phyloP scores from a whole-genome alignment of 768 basidiomycete genomes.

The Lactarius hengduanensis region DNA sequence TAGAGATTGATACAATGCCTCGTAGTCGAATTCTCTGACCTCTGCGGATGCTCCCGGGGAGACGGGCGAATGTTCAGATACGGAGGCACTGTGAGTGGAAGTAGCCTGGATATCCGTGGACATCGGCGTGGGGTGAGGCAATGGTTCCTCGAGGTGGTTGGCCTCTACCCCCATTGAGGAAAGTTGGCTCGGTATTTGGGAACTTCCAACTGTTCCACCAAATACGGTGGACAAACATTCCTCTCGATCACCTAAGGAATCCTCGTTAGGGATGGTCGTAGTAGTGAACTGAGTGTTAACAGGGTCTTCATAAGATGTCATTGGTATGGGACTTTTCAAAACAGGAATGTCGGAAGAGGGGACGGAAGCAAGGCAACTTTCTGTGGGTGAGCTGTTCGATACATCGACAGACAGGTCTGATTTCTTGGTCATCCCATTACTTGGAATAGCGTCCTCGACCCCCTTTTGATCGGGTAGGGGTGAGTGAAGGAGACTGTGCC shows the following conservation, averaged over 20 bases:
- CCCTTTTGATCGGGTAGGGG: neutral
- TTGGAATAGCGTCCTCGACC: neutral
- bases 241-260: neutral
- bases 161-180: neutral
- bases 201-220: conserved; percentile 3
- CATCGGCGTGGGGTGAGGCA: neutral
- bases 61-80: conserved; percentile 8
- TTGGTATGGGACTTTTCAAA: neutral
- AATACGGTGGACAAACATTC: neutral
- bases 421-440: neutral
- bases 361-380: conserved; percentile 4
- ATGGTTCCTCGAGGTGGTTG: neutral
- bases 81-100: neutral
- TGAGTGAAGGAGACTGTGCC: neutral
- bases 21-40: conserved; percentile 16
- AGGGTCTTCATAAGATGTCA: neutral
- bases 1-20: conserved; percentile 22
- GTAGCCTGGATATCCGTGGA: neutral
- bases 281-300: neutral
- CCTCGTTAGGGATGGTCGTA: neutral
- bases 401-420: neutral
- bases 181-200: neutral
- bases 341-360: conserved; percentile 6
- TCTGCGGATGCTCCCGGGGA: neutral
- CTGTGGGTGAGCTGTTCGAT: conserved; percentile 4